Base-by-base conservation (phyloP, 306 rosid genomes). In the Hippophae gyantsensis region DNA sequence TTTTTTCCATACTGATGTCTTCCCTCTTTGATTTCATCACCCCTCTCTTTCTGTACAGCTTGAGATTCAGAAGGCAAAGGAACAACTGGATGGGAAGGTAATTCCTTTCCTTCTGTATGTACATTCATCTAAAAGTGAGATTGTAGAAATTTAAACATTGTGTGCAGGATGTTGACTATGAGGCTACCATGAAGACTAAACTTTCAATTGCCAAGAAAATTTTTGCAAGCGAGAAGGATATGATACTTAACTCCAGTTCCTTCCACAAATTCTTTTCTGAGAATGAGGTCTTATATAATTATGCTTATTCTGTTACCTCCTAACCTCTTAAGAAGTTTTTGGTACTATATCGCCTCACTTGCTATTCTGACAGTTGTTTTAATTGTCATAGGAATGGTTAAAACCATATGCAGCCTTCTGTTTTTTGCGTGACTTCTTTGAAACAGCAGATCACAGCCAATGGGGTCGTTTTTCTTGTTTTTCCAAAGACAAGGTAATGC, bases 391-490 rank as follows among this genome's bases (percentile, higher is more conserved):
- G 98, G 96, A 81, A 74, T 92, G 98, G 98, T 69, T 92, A 78
- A 87, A 83, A 67, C 98, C 98, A 56, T 92, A 85, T 56, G 95
- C 96, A 25, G 98, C 89, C 41, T 87, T 81, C 87, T 87, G 98
- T 68, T 87, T 92, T 80, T 64, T 87, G 75, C 79, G 96, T 54
- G 98, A 87, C 80, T 92, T 92, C 72, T 92, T 92, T 69, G 98
- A 85, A 80, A 92, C 96, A 50, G 83, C 98, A 65, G 98, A 92
- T 57, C 96, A 78, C 54, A 83, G 81, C 71, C 83, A 92, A 77
- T 92, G 98, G 98, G 98, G 98, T 48, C 74, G 87, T 43, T 92
- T 78, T 78, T 86, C 95, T 64, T 61, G 74, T 64, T 87, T 66
- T 63, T 79, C 98, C 3, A 78, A 76, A 61, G 87, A 79, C 68